Evolutionary conservation across 129 eudicot species (phyloP).

Genomic region (Oenanthe sinensis): DNA sequence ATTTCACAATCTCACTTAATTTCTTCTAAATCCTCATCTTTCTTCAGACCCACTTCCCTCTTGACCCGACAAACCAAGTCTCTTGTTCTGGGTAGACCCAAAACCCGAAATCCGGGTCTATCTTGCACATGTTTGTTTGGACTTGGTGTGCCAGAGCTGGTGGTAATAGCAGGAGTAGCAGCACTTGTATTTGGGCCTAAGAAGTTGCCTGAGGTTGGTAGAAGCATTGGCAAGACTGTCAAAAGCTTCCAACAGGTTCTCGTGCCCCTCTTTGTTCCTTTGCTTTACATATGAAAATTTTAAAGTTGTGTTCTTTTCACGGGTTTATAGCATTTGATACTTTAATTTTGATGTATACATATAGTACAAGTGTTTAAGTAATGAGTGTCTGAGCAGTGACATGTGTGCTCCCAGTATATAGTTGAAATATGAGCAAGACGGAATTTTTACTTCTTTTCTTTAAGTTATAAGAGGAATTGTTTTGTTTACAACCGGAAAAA

Average conservation of each 20-base stretch:
- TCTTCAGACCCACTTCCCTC: conserved; percentile 15
- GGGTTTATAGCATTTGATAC: background rate
- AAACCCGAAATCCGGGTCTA: conserved; percentile 22
- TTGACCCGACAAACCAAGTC: conserved; percentile 10
- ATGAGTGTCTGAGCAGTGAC: too few relatives aligned
- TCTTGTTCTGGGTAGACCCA: conserved; percentile 16
- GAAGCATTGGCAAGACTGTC: conserved; percentile 78
- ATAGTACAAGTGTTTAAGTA: background rate
- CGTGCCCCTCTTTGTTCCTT: background rate
- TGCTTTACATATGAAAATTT: too few relatives aligned
- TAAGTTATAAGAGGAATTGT: background rate
- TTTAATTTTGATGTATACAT: background rate
- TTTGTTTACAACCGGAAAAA: background rate
- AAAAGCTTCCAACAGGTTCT: conserved; percentile 89
- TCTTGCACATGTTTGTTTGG: conserved; percentile 73
- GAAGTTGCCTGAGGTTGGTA: conserved; percentile 90
- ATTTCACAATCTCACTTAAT: conserved; percentile 5
- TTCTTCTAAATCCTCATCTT: conserved; percentile 27
- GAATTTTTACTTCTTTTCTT: too few relatives aligned
- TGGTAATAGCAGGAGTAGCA: conserved; percentile 81
- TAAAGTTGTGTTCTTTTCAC: background rate
- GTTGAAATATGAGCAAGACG: background rate
- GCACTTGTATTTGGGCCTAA: conserved; percentile 92
- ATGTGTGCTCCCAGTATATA: too few relatives aligned
- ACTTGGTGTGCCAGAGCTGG: conserved; percentile 93